Evolutionary conservation across 2,329 filamentous ascomycete genomes (phyloP).

Genomic region (Fusarium sp.): DNA sequence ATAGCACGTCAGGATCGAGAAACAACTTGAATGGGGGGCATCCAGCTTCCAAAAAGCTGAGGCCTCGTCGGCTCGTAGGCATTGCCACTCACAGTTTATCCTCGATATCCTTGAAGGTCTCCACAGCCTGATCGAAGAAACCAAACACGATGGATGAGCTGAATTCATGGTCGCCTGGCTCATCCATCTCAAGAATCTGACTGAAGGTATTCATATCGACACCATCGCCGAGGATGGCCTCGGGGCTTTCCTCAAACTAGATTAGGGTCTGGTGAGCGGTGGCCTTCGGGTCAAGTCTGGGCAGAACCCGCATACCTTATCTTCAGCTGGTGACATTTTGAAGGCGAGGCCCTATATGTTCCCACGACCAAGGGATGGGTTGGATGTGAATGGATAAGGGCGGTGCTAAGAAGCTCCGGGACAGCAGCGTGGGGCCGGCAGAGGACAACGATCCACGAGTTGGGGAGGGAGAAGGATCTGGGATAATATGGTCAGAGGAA

Average conservation of each 20-base stretch:
- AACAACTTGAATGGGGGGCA: too few species aligned
- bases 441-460: slow-evolving; percentile 18
- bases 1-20: too few species aligned
- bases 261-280: slow-evolving; percentile 24
- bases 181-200: slow-evolving; percentile 99
- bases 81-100: slow-evolving; percentile 77
- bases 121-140: slow-evolving; percentile 92
- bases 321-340: slow-evolving; percentile 53
- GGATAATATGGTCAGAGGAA: slow-evolving; percentile 30
- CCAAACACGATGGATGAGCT: slow-evolving; percentile 89
- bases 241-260: slow-evolving; percentile 63
- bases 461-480: slow-evolving; percentile 21
- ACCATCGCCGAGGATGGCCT: slow-evolving; percentile 77
- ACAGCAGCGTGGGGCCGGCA: slow-evolving; percentile 26
- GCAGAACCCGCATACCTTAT: slow-evolving; percentile 50
- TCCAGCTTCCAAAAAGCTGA: too few species aligned
- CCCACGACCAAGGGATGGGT: slow-evolving; percentile 21
- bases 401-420: slow-evolving; percentile 26
- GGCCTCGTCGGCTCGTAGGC: too few species aligned
- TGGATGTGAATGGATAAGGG: slow-evolving; percentile 16
- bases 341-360: slow-evolving; percentile 31
- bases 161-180: slow-evolving; percentile 89
- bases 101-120: slow-evolving; percentile 91
- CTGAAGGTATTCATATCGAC: slow-evolving; percentile 88
- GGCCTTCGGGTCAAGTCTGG: slow-evolving; percentile 2